Base-by-base conservation (phyloP, 345 rosid species). In the Litchi chinensis region DNA sequence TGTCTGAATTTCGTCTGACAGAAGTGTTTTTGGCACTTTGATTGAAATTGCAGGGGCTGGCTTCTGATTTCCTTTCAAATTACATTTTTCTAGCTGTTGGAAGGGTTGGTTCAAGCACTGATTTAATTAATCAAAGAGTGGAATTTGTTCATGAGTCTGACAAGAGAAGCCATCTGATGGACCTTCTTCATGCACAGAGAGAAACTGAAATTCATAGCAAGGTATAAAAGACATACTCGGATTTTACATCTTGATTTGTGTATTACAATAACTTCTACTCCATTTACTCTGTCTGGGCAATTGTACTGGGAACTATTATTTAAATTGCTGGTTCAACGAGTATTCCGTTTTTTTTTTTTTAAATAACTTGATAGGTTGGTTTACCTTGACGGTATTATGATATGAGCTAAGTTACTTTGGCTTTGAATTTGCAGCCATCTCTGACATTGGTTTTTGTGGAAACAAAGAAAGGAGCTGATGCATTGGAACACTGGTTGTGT, bases 101-200 rank as follows among this genome's bases (percentile, higher is more conserved):
- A 74, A 86, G 99, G 82, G 99, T 96, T 67, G 99, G 99, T 71
- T 96, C 99, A 73, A 96, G 99, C 84, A 96, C 99, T 77, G 99
- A 96, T 88, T 84, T 96, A 86, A 96, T 96, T 79, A 89, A 85
- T 76, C 99, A 96, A 80, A 91, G 99, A 82, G 98, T 96, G 77
- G 99, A 94, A 78, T 90, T 89, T 83, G 99, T 96, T 71, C 93
- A 87, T 8, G 98, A 94, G 43, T 79, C 94, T 28, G 99, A 96
- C 86, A 96, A 96, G 87, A 93, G 99, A 89, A 96, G 99, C 85
- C 95, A 94, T 77, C 98, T 96, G 71, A 96, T 96, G 99, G 99
- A 96, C 84, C 98, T 96, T 73, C 96, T 96, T 82, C 97, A 94
- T 73, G 99, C 99, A 37, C 99, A 96, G 82, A 91, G 91, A 86